Conservation (phyloP, 306 rosid species). For the Begonia loranthoides region DNA sequence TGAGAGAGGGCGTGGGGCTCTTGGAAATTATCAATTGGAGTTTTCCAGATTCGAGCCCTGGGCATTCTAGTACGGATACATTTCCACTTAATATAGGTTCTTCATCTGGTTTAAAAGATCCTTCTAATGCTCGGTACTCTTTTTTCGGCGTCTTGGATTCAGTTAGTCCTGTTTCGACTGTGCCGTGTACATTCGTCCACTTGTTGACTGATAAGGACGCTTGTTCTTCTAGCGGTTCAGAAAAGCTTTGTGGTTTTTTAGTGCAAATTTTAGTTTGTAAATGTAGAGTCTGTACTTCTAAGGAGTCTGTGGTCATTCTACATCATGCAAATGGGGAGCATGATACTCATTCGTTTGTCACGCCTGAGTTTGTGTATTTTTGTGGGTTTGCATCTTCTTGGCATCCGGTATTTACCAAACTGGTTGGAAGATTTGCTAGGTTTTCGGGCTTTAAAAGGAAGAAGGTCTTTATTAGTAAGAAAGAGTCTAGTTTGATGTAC, state of each 20-base stretch:
- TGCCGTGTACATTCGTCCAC: conserved; percentile 31
- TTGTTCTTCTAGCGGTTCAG: conserved; percentile 17
- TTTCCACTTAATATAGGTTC: conserved; percentile 17
- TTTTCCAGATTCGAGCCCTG: conserved; percentile 16
- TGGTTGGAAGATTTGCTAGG: conserved; percentile 27
- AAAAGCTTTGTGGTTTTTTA: conserved; percentile 41
- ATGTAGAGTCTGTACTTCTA: conserved; percentile 42
- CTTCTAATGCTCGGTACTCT: conserved; percentile 19
- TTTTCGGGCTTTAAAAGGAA: conserved; percentile 60
- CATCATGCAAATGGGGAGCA: conserved; percentile 16
- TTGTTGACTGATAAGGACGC: neutral
- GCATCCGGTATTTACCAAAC: conserved; percentile 58
- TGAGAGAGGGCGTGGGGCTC: conserved; percentile 28
- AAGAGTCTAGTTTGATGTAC: conserved; percentile 53
- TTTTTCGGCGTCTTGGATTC: conserved; percentile 43
- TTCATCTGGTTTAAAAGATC: neutral
- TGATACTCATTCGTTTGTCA: conserved; percentile 35
- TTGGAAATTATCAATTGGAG: conserved; percentile 74
- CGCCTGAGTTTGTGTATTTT: conserved; percentile 39
- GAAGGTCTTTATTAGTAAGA: conserved; percentile 33
- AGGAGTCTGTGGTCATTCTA: conserved; percentile 10
- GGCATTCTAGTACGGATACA: conserved; percentile 5
- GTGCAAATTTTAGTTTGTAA: conserved; percentile 40
- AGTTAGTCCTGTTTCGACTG: conserved; percentile 38
- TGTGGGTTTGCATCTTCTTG: conserved; percentile 47